A percentile compares a stretch with the other conserved stretches of the same genome.
phyloP scores from a whole-genome alignment of 805 yeast genomes.

The Monosporozyma unispora region DNA sequence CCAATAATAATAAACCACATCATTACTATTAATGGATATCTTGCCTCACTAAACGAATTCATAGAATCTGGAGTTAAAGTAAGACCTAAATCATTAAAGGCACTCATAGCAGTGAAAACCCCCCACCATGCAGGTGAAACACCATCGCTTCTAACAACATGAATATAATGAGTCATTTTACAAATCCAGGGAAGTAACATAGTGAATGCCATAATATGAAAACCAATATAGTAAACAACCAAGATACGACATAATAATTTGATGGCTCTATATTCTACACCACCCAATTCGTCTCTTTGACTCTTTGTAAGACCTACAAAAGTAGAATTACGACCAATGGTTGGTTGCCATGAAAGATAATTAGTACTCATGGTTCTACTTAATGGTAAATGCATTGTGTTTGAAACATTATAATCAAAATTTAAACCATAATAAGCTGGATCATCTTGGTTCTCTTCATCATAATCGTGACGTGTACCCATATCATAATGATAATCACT shows the following conservation, averaged over 20 bases:
- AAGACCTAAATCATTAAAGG: conserved; percentile 79
- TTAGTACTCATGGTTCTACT: conserved; percentile 41
- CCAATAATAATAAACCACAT: conserved; percentile 79
- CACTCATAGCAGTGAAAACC: conserved; percentile 67
- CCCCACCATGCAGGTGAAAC: conserved; percentile 89
- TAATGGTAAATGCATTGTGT: conserved; percentile 9
- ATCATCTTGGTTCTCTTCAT: conserved; percentile 4
- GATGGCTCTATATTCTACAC: conserved; percentile 89
- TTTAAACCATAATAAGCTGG: conserved; percentile 22
- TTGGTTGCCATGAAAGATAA: conserved; percentile 84
- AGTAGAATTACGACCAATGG: conserved; percentile 86
- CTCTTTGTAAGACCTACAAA: conserved; percentile 72
- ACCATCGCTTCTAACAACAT: conserved; percentile 44
- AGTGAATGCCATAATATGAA: conserved; percentile 48
- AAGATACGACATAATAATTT: conserved; percentile 64
- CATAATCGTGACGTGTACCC: conserved; percentile 2
- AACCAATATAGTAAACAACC: conserved; percentile 62
- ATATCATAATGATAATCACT: conserved; percentile 10
- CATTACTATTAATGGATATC: conserved; percentile 54
- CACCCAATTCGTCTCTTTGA: conserved; percentile 92
- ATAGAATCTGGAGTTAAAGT: conserved; percentile 79
- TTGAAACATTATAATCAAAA: conserved; percentile 14
- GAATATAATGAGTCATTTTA: conserved; percentile 34
- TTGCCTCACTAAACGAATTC: conserved; percentile 52
- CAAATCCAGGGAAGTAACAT: conserved; percentile 57